These are phyloP conservation scores for Blastobotrys petasosporus DNA, from an alignment of 1,139 yeast genomes.

Conservation along the genomic window DNA sequence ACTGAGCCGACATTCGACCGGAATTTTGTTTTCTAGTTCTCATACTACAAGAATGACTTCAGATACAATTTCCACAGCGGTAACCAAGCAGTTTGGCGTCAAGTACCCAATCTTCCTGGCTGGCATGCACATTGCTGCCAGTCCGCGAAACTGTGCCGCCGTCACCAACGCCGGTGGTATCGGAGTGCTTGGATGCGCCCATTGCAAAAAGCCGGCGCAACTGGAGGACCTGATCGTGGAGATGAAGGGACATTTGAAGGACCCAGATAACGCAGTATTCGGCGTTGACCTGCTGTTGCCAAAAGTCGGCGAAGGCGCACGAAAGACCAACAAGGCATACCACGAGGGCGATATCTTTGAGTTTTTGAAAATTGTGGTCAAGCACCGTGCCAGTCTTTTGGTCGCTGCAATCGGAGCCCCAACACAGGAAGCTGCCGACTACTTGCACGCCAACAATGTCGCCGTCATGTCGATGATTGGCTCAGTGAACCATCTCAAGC, in stretches of 20 bases:
- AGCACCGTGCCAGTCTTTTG: slow-evolving; percentile 21
- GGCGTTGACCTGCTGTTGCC: slow-evolving; percentile 28
- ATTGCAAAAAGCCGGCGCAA: slow-evolving; percentile 24
- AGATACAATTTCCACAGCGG: slow-evolving; percentile 21
- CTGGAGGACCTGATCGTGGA: slow-evolving; percentile 25
- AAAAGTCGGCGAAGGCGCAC: slow-evolving; percentile 27
- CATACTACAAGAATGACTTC: slow-evolving; percentile 1
- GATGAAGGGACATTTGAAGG: slow-evolving; percentile 21
- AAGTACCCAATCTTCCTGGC: slow-evolving; percentile 28
- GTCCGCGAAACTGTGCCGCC: slow-evolving; percentile 28
- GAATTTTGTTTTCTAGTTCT: too few species aligned
- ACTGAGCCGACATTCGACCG: too few species aligned
- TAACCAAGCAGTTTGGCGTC: slow-evolving; percentile 26
- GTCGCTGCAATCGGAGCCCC: slow-evolving; percentile 43
- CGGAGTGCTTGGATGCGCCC: slow-evolving; percentile 27
- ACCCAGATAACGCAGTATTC: slow-evolving; percentile 21
- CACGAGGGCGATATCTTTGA: slow-evolving; percentile 24
- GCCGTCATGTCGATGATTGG: slow-evolving; percentile 42
- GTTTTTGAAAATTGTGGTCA: slow-evolving; percentile 24
- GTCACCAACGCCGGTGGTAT: slow-evolving; percentile 30
- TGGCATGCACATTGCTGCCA: slow-evolving; percentile 28
- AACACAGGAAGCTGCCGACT: slow-evolving; percentile 31
- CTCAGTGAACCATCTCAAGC: slow-evolving; percentile 41
- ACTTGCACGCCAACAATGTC: slow-evolving; percentile 38
- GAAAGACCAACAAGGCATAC: slow-evolving; percentile 28